A percentile compares a stretch with the other conserved stretches of the same genome.
Evolutionary conservation across 2,329 filamentous ascomycete species (phyloP).

Genomic region (Hymenoscyphus occultus): DNA sequence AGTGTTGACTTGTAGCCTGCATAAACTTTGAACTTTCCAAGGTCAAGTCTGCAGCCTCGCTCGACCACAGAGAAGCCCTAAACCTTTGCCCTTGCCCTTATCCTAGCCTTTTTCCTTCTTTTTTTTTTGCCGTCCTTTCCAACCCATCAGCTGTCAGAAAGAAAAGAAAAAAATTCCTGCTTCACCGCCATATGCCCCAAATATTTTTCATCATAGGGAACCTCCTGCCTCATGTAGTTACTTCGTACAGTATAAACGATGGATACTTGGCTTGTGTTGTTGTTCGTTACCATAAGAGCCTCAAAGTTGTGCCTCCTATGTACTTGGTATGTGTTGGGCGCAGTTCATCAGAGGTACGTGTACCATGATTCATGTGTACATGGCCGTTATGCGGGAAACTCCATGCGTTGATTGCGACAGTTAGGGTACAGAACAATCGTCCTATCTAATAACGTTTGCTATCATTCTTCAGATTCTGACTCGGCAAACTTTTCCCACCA

Average conservation of each 20-base stretch:
- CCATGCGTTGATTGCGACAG: background rate
- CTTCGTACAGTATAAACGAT: background rate
- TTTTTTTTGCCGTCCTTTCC: background rate
- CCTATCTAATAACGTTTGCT: background rate
- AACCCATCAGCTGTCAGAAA: background rate
- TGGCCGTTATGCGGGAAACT: background rate
- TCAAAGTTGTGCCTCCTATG: background rate
- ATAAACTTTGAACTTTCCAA: background rate
- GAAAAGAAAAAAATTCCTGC: background rate
- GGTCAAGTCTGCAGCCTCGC: background rate
- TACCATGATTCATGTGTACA: constrained; percentile 1
- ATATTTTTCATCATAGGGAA: background rate
- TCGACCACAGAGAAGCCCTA: constrained; percentile 4
- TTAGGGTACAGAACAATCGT: background rate
- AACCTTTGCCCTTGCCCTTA: constrained; percentile 6
- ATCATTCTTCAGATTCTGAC: background rate
- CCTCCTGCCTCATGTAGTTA: constrained; percentile 2
- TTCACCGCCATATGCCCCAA: constrained; percentile 1
- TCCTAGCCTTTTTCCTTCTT: background rate
- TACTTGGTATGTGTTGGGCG: background rate
- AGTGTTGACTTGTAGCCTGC: background rate
- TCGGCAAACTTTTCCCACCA: constrained; percentile 1
- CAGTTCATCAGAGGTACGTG: background rate
- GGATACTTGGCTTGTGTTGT: background rate
- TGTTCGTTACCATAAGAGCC: background rate